These are phyloP conservation scores for Filobasidium floriforme DNA, from an alignment of 768 basidiomycete species.

Conservation along the genomic window DNA sequence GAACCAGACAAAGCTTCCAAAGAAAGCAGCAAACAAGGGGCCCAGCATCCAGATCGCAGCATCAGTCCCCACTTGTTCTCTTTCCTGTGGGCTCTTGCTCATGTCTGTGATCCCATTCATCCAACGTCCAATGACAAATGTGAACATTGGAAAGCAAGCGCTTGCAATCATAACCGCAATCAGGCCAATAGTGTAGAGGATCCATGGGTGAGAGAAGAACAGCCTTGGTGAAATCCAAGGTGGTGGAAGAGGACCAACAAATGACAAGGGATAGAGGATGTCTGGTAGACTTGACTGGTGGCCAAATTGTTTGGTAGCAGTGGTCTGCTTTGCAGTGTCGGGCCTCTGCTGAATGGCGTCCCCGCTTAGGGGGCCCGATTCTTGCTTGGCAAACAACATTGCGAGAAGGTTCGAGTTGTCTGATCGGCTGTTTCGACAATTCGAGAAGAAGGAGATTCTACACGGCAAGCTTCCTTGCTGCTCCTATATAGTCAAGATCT, in stretches of 20 bases:
- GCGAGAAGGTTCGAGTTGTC: too few relatives aligned
- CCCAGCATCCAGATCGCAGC: neutral
- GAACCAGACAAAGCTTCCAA: neutral
- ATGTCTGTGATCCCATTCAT: conserved; percentile 26
- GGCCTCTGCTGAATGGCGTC: too few relatives aligned
- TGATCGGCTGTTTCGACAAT: too few relatives aligned
- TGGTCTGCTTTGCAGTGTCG: too few relatives aligned
- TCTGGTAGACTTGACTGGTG: conserved; percentile 26
- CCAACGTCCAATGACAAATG: conserved; percentile 29
- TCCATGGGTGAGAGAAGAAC: conserved; percentile 27
- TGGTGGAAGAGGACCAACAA: conserved; percentile 24
- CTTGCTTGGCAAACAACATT: too few relatives aligned
- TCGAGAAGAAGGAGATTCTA: too few relatives aligned
- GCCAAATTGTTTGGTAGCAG: neutral
- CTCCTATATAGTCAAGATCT: too few relatives aligned
- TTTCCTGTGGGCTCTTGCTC: neutral
- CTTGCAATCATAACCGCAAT: conserved; percentile 27
- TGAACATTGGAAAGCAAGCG: conserved; percentile 30
- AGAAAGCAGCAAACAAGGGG: neutral
- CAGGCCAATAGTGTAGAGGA: conserved; percentile 27
- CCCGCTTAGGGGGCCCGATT: too few relatives aligned
- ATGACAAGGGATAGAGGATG: conserved; percentile 32
- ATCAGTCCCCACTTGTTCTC: neutral
- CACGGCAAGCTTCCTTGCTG: too few relatives aligned
- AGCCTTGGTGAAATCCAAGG: conserved; percentile 17